Conservation (phyloP, 75 land plant species). For the Sequoia sempervirens region DNA sequence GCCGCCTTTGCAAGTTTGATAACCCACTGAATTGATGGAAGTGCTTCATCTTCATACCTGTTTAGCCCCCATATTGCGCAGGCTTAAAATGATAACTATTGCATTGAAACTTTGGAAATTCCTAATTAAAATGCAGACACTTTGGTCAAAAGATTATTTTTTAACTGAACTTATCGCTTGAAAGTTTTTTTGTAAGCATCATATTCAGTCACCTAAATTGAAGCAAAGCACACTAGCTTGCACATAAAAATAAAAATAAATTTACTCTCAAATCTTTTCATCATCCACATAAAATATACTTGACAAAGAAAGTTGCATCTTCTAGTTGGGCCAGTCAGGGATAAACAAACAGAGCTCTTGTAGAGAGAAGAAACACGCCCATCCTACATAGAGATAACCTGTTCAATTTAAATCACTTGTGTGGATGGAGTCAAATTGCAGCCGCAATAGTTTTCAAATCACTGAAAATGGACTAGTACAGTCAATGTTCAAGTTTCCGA, state of each 20-base stretch:
- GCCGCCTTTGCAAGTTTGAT: slow-evolving; percentile 87
- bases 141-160: not conserved
- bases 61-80: not conserved
- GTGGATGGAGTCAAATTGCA: not conserved
- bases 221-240: not conserved
- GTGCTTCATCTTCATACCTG: slow-evolving; percentile 89
- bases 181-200: not conserved
- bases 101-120: not conserved
- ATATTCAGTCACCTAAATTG: not conserved
- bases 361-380: not conserved
- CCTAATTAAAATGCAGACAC: not conserved
- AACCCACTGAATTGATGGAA: slow-evolving; percentile 90
- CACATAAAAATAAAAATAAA: not conserved
- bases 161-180: not conserved
- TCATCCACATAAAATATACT: not conserved
- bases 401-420: not conserved
- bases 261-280: not conserved
- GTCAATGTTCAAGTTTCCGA: not conserved
- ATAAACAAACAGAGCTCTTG: not conserved
- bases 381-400: not conserved
- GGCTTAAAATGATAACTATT: not conserved
- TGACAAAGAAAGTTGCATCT: not conserved
- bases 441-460: not conserved
- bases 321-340: not conserved
- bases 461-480: not conserved